phyloP scores from a whole-genome alignment of 2,329 filamentous ascomycete species.

The Daldinia eschscholtzii region DNA sequence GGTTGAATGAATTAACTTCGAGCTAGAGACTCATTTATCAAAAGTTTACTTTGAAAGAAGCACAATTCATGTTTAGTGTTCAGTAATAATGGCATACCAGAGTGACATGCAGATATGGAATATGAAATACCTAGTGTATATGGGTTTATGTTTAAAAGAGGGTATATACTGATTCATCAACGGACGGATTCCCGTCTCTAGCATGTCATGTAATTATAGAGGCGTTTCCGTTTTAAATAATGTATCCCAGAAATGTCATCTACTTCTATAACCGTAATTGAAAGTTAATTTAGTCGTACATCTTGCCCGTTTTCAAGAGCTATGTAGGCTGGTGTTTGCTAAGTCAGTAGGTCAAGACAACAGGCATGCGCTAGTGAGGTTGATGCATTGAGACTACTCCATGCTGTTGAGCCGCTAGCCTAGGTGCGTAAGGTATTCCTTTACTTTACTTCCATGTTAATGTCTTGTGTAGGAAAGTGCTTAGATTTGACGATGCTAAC shows the following conservation, averaged over 20 bases:
- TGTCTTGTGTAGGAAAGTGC: neutral
- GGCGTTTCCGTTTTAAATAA: too few species aligned
- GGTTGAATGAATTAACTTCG: neutral
- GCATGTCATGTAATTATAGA: neutral
- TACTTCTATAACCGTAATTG: neutral
- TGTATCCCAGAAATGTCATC: neutral
- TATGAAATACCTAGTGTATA: neutral
- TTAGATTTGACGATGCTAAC: neutral
- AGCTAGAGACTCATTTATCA: neutral
- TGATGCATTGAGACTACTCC: constrained; percentile 14
- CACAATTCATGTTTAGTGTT: neutral
- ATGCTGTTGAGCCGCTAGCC: constrained; percentile 4
- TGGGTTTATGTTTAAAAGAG: neutral
- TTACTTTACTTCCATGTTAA: constrained; percentile 1
- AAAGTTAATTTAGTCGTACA: neutral
- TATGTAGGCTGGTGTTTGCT: constrained; percentile 20
- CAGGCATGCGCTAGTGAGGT: neutral
- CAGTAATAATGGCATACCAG: neutral
- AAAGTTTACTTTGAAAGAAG: neutral
- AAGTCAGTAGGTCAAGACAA: constrained; percentile 16
- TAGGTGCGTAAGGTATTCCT: too few species aligned
- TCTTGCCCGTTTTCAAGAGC: neutral
- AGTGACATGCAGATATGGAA: neutral
- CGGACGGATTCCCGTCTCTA: neutral
- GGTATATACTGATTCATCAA: neutral